These are phyloP conservation scores for Citrullus colocynthis DNA, from an alignment of 306 rosid genomes.

Conservation along the genomic window DNA sequence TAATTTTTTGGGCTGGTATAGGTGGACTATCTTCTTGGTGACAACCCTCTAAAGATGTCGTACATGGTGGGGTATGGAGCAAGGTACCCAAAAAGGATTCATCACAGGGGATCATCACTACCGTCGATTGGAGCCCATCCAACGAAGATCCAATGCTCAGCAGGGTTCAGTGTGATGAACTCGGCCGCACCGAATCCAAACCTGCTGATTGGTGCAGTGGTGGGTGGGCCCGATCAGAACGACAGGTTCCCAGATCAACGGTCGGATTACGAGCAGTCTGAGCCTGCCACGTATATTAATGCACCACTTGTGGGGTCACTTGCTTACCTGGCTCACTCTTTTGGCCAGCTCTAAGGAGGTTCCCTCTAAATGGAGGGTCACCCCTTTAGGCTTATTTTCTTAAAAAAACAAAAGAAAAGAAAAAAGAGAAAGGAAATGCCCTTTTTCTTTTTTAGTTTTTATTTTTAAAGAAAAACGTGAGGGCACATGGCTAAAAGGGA, in stretches of 20 bases:
- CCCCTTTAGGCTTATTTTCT: too few relatives aligned
- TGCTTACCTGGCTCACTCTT: conserved; percentile 59
- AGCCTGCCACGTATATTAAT: conserved; percentile 55
- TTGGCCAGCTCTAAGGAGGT: conserved; percentile 32
- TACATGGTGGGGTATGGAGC: conserved; percentile 94
- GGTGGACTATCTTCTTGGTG: conserved; percentile 84
- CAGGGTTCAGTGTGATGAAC: conserved; percentile 45
- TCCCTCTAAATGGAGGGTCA: conserved; percentile 2
- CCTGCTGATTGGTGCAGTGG: conserved; percentile 41
- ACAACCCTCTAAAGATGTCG: conserved; percentile 80
- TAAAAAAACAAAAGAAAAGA: background rate
- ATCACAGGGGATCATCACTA: conserved; percentile 81
- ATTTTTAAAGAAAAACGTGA: conserved; percentile 4
- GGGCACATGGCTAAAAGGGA: conserved; percentile 18
- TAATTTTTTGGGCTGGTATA: too few relatives aligned
- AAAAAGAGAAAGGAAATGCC: background rate
- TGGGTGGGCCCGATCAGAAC: conserved; percentile 50
- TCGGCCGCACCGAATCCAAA: conserved; percentile 50
- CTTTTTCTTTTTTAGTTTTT: background rate
- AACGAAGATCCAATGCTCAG: conserved; percentile 49
- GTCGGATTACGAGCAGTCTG: conserved; percentile 58
- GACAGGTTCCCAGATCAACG: conserved; percentile 56
- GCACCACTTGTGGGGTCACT: conserved; percentile 56
- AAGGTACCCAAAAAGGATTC: conserved; percentile 70
- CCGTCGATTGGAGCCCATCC: conserved; percentile 42